These are phyloP conservation scores for Pseudocercospora musae DNA, from an alignment of 2,329 filamentous ascomycete genomes.

Conservation along the genomic window DNA sequence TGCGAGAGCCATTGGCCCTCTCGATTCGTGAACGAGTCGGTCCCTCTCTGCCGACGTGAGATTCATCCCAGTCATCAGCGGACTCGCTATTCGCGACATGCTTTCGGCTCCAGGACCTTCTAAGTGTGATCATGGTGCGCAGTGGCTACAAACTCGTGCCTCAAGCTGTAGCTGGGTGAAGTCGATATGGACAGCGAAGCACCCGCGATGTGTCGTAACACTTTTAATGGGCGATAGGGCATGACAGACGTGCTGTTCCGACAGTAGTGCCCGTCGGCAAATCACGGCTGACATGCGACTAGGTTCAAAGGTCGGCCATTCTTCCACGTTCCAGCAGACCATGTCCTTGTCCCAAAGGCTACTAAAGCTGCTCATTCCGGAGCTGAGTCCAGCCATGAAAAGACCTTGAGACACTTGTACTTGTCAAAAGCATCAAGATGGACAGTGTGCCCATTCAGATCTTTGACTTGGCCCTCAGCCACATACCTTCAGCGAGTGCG, in stretches of 20 bases:
- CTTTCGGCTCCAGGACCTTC: neutral
- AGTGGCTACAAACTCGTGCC: neutral
- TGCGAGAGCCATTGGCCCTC: slow-evolving; percentile 8
- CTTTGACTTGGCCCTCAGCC: slow-evolving; percentile 19
- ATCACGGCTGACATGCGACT: neutral
- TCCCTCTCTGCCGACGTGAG: slow-evolving; percentile 8
- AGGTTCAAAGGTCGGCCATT: neutral
- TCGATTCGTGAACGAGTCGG: slow-evolving; percentile 1
- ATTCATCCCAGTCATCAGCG: neutral
- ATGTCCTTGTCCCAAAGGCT: neutral
- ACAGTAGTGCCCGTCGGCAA: neutral
- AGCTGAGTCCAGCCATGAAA: neutral
- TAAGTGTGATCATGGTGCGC: neutral
- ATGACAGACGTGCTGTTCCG: too few species aligned
- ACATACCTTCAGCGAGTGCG: slow-evolving; percentile 22
- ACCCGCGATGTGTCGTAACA: too few species aligned
- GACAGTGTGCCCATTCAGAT: neutral
- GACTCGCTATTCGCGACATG: neutral
- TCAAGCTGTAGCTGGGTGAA: too few species aligned
- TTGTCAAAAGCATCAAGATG: neutral
- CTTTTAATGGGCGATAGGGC: too few species aligned
- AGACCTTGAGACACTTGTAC: neutral
- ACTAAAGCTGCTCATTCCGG: neutral
- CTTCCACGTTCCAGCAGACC: neutral
- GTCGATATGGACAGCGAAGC: too few species aligned